Percentiles rank a stretch among this genome's conserved stretches.
Evolutionary conservation across 768 basidiomycete species (phyloP).

Genomic region (Auricularia cornea): DNA sequence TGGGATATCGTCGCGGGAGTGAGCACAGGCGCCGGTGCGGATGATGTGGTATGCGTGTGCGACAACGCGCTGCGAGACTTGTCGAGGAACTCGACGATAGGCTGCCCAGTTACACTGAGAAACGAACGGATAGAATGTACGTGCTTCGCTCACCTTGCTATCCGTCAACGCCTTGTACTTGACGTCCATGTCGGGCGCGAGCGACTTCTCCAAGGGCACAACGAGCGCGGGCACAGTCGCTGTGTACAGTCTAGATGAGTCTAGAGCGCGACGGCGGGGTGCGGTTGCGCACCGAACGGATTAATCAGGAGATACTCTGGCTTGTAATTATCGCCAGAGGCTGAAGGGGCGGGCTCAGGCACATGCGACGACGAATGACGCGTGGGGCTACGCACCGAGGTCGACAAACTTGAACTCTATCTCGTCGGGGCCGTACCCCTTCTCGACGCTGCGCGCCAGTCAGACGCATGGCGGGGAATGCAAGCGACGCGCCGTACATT

Average conservation of each 20-base stretch:
- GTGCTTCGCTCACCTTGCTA: constrained; percentile 41
- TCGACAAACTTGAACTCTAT: constrained; percentile 62
- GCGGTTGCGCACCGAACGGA: constrained; percentile 46
- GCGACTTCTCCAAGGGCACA: constrained; percentile 72
- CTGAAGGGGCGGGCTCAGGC: constrained; percentile 27
- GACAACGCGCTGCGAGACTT: constrained; percentile 67
- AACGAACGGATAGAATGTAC: constrained; percentile 3
- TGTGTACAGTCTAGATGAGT: constrained; percentile 18
- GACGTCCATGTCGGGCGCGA: constrained; percentile 60
- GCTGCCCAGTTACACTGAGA: constrained; percentile 29
- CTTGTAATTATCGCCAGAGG: constrained; percentile 70
- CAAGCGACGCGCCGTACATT: background rate
- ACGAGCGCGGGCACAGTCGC: constrained; percentile 76
- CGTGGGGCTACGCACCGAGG: constrained; percentile 34
- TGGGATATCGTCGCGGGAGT: constrained; percentile 71
- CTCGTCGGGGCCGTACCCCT: constrained; percentile 77
- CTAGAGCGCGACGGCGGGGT: background rate
- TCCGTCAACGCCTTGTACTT: constrained; percentile 76
- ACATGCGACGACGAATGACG: background rate
- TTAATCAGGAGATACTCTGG: constrained; percentile 72
- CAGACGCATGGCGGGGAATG: background rate
- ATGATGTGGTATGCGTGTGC: constrained; percentile 59
- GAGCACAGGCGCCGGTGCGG: constrained; percentile 65
- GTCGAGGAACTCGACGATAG: constrained; percentile 74
- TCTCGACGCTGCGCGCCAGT: constrained; percentile 45